Evolutionary conservation across 106 monocot species (phyloP).

Genomic region (Allium fistulosum): DNA sequence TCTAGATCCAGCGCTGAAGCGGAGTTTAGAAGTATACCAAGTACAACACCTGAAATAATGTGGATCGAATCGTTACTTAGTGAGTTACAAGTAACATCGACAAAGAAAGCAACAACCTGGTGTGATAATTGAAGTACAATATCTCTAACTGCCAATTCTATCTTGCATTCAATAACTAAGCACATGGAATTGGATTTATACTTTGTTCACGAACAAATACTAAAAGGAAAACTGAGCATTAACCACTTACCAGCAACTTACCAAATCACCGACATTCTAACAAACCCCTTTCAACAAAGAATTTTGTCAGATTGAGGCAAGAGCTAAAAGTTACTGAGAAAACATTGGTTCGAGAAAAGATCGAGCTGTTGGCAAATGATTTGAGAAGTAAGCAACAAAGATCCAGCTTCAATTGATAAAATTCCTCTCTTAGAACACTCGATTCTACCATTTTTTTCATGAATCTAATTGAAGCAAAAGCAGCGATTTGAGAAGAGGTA

Average conservation of each 20-base stretch:
- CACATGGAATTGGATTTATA: conserved; percentile 1
- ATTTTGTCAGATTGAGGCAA: neutral
- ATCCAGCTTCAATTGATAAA: too few relatives aligned
- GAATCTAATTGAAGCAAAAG: too few relatives aligned
- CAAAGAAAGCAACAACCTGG: too few relatives aligned
- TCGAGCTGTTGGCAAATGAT: too few relatives aligned
- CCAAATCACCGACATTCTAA: neutral
- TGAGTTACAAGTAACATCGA: too few relatives aligned
- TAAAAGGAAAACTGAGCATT: neutral
- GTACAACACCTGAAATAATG: neutral
- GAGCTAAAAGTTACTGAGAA: neutral
- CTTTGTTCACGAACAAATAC: neutral
- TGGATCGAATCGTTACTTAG: neutral
- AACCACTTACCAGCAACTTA: neutral
- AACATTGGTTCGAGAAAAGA: too few relatives aligned
- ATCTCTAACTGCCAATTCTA: neutral
- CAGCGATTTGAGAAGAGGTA: too few relatives aligned
- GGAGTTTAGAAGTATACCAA: neutral
- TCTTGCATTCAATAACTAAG: neutral
- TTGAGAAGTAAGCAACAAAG: too few relatives aligned
- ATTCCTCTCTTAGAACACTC: too few relatives aligned
- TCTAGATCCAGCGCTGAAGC: neutral
- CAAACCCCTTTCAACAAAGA: neutral
- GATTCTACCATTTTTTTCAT: too few relatives aligned
- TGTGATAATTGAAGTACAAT: too few relatives aligned